Evolutionary conservation across 164 flowering plant genomes (phyloP).

Genomic region (Aristolochia californica): DNA sequence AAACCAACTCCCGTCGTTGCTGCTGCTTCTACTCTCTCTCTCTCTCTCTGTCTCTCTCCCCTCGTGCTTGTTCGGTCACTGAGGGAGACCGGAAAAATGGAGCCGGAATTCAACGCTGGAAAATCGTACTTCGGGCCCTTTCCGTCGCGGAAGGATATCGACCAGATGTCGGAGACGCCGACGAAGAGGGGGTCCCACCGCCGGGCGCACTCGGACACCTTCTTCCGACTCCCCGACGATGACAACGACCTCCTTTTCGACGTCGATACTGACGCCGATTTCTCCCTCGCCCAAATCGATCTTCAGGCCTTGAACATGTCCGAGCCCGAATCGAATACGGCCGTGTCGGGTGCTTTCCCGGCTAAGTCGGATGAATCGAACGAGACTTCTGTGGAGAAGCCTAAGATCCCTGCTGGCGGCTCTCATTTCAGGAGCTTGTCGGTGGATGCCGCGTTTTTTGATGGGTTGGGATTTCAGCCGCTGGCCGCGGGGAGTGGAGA

Average conservation of each 20-base stretch:
- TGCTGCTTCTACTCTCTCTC: too few relatives aligned
- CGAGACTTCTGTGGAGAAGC: constrained; percentile 7
- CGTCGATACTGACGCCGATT: constrained; percentile 28
- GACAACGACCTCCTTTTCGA: constrained; percentile 43
- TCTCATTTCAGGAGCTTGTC: constrained; percentile 76
- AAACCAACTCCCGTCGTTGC: too few relatives aligned
- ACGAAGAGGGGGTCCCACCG: constrained; percentile 53
- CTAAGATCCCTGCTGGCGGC: constrained; percentile 4
- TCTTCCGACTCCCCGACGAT: constrained; percentile 55
- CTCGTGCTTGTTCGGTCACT: too few relatives aligned
- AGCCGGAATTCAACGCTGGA: constrained; percentile 9
- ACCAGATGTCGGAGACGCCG: constrained; percentile 51
- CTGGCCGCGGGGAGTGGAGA: constrained; percentile 15
- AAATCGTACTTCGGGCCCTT: constrained; percentile 15
- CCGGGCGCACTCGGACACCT: constrained; percentile 75
- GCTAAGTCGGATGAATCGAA: constrained; percentile 26
- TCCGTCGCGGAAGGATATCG: constrained; percentile 26
- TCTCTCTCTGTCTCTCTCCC: too few relatives aligned
- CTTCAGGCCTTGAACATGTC: constrained; percentile 16
- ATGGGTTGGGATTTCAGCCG: constrained; percentile 34
- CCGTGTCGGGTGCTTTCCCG: constrained; percentile 7
- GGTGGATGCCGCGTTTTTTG: constrained; percentile 82
- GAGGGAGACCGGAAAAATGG: too few relatives aligned
- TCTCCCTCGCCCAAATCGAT: constrained; percentile 22
- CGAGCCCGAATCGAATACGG: constrained; percentile 15